These are phyloP conservation scores for Cucumis cinereus DNA, from an alignment of 306 rosid species.

Conservation along the genomic window DNA sequence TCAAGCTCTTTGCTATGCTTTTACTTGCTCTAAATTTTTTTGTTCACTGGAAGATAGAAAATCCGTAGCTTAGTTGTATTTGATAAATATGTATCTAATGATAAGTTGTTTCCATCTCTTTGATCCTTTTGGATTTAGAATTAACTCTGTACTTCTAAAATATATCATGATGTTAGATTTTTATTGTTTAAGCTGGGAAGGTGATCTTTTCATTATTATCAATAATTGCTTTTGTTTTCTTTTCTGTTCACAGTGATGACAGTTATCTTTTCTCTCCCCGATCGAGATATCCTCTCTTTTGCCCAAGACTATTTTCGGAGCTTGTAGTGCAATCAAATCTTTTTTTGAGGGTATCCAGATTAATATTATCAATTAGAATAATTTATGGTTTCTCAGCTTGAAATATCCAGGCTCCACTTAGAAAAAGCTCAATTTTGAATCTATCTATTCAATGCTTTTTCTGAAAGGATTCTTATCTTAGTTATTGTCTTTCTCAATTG, in stretches of 20 bases:
- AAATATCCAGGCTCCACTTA: too few relatives aligned
- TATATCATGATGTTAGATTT: not conserved
- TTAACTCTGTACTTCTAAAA: not conserved
- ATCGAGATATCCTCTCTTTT: too few relatives aligned
- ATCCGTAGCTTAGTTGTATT: not conserved
- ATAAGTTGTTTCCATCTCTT: not conserved
- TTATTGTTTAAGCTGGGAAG: not conserved
- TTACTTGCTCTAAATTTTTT: not conserved
- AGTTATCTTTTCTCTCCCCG: not conserved
- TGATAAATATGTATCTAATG: not conserved
- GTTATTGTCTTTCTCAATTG: not conserved
- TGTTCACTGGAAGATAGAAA: not conserved
- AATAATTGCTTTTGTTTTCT: not conserved
- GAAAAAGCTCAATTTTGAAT: too few relatives aligned
- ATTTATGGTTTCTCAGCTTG: too few relatives aligned
- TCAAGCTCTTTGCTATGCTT: not conserved
- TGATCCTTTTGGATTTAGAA: not conserved
- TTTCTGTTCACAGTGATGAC: not conserved
- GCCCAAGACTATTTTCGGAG: too few relatives aligned
- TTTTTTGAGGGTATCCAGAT: too few relatives aligned
- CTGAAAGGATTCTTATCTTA: not conserved
- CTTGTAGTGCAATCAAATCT: too few relatives aligned
- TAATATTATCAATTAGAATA: too few relatives aligned
- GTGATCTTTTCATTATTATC: not conserved
- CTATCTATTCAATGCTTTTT: not conserved